phyloP scores from a whole-genome alignment of 2,329 filamentous ascomycete species.

The Lasiodiplodia gonubiensis region DNA sequence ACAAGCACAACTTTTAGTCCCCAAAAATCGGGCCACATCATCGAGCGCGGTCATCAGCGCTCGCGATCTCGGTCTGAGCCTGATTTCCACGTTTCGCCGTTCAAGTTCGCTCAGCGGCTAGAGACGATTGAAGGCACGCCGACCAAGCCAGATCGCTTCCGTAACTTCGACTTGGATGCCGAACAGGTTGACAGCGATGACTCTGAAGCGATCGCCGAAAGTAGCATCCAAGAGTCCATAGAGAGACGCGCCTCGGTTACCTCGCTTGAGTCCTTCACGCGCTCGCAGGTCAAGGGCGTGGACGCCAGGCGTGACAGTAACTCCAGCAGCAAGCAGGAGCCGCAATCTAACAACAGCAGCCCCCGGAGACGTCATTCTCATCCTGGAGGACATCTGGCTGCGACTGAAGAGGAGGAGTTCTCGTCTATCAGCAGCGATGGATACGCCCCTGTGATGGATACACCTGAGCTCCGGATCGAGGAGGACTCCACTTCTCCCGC shows the following conservation, averaged over 20 bases:
- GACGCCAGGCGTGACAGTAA: slow-evolving; percentile 32
- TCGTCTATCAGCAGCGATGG: slow-evolving; percentile 12
- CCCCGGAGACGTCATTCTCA: slow-evolving; percentile 12
- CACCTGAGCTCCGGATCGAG: slow-evolving; percentile 2
- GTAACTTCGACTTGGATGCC: slow-evolving; percentile 2
- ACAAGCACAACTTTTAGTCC: slow-evolving; percentile 24
- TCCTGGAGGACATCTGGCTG: neutral
- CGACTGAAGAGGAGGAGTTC: slow-evolving; percentile 7
- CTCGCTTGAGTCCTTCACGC: slow-evolving; percentile 42
- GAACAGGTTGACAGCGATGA: slow-evolving; percentile 24
- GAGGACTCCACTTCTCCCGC: neutral
- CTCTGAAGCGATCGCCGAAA: slow-evolving; percentile 11
- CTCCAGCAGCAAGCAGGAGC: slow-evolving; percentile 9
- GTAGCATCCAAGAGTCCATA: slow-evolving; percentile 18
- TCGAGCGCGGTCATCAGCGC: slow-evolving; percentile 24
- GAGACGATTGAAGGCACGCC: slow-evolving; percentile 27
- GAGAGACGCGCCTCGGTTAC: slow-evolving; percentile 41
- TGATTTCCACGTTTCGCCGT: slow-evolving; percentile 21
- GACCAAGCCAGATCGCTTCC: slow-evolving; percentile 16
- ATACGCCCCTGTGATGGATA: neutral
- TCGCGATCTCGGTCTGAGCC: slow-evolving; percentile 25
- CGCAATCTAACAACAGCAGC: slow-evolving; percentile 12
- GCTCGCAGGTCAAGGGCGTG: slow-evolving; percentile 38
- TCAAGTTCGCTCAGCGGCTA: slow-evolving; percentile 17
- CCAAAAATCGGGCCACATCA: neutral